Conservation (phyloP, 208 protist species). For the Wallacemonas sp. region DNA sequence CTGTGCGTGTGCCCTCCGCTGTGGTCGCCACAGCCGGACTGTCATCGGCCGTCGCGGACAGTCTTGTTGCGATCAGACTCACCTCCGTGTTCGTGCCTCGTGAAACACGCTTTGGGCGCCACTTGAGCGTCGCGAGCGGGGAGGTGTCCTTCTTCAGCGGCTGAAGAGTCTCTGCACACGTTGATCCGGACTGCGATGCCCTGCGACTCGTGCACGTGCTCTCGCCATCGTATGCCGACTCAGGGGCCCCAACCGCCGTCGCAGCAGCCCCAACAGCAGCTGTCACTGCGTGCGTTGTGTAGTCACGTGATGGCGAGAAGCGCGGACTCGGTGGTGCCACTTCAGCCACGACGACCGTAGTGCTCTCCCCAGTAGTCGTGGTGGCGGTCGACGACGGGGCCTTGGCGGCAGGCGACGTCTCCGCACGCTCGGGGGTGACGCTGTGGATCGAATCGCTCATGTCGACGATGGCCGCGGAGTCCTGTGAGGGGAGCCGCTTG, state of each 20-base stretch:
- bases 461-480: background rate
- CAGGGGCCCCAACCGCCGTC: background rate
- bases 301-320: constrained; percentile 7
- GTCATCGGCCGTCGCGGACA: too few relatives aligned
- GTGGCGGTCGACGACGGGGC: too few relatives aligned
- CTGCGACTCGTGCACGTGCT: background rate
- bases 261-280: background rate
- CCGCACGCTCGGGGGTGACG: constrained; percentile 8
- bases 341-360: background rate
- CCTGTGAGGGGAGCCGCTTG: background rate
- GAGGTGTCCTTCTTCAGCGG: constrained; percentile 14
- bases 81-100: constrained; percentile 37
- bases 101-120: constrained; percentile 45
- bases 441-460: constrained; percentile 6
- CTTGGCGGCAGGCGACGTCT: background rate
- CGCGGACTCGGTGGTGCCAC: background rate
- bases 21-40: too few relatives aligned
- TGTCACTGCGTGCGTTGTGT: constrained; percentile 1
- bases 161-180: constrained; percentile 11
- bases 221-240: background rate
- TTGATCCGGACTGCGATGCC: background rate
- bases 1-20: too few relatives aligned
- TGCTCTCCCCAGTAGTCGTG: too few relatives aligned
- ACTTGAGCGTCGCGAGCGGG: constrained; percentile 16
- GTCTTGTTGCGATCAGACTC: constrained; percentile 15